Evolutionary conservation across 768 basidiomycete species (phyloP).

Genomic region (Agrocybe praecox): DNA sequence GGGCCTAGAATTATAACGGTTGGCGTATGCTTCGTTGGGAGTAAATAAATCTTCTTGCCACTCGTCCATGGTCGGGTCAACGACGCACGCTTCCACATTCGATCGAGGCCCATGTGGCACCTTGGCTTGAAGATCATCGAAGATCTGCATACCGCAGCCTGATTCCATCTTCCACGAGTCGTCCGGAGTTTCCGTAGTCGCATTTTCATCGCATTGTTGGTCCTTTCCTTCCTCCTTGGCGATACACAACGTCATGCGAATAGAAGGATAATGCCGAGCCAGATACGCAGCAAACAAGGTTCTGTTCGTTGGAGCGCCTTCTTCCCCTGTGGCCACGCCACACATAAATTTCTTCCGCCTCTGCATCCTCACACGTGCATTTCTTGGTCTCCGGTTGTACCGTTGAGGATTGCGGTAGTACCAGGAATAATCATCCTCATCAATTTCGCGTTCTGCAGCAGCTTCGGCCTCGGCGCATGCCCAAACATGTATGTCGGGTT

Average conservation of each 20-base stretch:
- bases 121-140: no score
- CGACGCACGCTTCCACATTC: no score
- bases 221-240: background rate
- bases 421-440: slow-evolving; percentile 26
- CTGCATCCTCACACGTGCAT: slow-evolving; percentile 3
- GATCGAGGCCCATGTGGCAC: no score
- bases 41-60: slow-evolving; percentile 9
- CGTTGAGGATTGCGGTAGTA: slow-evolving; percentile 22
- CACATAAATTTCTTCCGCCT: slow-evolving; percentile 1
- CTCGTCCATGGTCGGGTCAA: background rate
- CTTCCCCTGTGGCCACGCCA: background rate
- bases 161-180: no score
- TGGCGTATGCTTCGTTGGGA: background rate
- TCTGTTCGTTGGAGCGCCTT: slow-evolving; percentile 10
- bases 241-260: background rate
- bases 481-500: background rate
- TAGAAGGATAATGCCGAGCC: slow-evolving; percentile 5
- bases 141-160: no score
- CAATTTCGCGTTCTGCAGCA: slow-evolving; percentile 10
- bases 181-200: no score
- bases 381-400: slow-evolving; percentile 16
- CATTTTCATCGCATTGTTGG: background rate
- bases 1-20: background rate
- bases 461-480: slow-evolving; percentile 4
- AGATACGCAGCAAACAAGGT: slow-evolving; percentile 13